phyloP scores from a whole-genome alignment of 2,329 filamentous ascomycete species.

The Xylaria sp. region DNA sequence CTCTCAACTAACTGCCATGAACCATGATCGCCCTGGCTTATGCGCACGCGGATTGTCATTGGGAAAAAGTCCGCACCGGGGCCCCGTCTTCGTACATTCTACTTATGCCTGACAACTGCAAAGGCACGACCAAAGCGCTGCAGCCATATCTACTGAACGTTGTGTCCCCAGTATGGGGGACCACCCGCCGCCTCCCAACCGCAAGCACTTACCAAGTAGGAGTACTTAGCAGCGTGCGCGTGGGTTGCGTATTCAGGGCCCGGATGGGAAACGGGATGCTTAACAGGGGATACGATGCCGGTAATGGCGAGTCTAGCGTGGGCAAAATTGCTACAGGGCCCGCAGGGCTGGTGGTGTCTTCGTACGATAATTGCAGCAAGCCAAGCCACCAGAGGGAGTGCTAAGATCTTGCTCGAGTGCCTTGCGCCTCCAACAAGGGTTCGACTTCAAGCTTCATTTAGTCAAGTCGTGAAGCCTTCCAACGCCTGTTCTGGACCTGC shows the following conservation, averaged over 20 bases:
- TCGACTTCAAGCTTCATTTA: constrained; percentile 13
- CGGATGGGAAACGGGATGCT: constrained; percentile 24
- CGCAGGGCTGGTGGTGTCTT: constrained; percentile 18
- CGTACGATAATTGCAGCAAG: constrained; percentile 24
- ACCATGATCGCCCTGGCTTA: constrained; percentile 47
- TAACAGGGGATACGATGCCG: constrained; percentile 28
- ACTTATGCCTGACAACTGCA: constrained; percentile 36
- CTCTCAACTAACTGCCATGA: constrained; percentile 46
- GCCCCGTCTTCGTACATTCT: constrained; percentile 38
- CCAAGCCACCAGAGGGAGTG: constrained; percentile 23
- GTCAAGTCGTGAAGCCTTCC: background rate
- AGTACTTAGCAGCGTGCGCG: constrained; percentile 22
- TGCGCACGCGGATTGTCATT: constrained; percentile 28
- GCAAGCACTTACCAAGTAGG: background rate
- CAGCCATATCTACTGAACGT: constrained; percentile 27
- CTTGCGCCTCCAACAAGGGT: constrained; percentile 10
- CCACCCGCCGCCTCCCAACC: constrained; percentile 8
- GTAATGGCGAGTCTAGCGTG: constrained; percentile 13
- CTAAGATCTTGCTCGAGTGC: constrained; percentile 12
- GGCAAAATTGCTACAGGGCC: constrained; percentile 17
- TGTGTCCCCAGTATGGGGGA: constrained; percentile 23
- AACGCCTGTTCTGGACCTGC: constrained; percentile 7
- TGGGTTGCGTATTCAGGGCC: constrained; percentile 31
- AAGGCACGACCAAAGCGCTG: constrained; percentile 29
- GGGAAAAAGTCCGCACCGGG: constrained; percentile 31